Evolutionary conservation across 2,329 filamentous ascomycete genomes (phyloP).

Genomic region (Ascochyta pisi): DNA sequence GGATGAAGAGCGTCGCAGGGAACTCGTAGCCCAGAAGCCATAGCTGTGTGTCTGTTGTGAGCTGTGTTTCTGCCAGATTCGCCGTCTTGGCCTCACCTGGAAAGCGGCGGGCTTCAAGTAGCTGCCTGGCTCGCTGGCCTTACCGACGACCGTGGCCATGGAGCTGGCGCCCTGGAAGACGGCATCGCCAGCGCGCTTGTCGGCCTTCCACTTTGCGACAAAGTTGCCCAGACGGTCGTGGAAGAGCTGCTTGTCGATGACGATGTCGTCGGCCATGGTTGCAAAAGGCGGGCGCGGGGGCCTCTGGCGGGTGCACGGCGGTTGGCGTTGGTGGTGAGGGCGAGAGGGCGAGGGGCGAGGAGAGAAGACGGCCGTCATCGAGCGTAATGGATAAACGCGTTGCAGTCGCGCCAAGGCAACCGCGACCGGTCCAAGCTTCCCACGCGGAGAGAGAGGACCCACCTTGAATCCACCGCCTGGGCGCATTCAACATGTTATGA

Average conservation of each 20-base stretch:
- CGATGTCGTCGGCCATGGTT: conserved; percentile 74
- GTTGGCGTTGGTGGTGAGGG: conserved; percentile 19
- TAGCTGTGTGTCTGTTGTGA: conserved; percentile 66
- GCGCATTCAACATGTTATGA: neutral
- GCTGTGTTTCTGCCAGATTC: conserved; percentile 25
- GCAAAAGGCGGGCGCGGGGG: conserved; percentile 30
- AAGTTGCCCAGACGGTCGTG: conserved; percentile 91
- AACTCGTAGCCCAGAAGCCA: conserved; percentile 99
- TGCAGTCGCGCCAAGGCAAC: conserved; percentile 13
- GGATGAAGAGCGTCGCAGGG: conserved; percentile 90
- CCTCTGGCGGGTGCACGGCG: conserved; percentile 30
- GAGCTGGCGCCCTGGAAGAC: conserved; percentile 87
- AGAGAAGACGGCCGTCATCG: conserved; percentile 18
- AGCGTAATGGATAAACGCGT: conserved; percentile 15
- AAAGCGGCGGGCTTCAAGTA: conserved; percentile 97
- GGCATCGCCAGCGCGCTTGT: conserved; percentile 86
- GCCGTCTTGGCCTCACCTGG: conserved; percentile 68
- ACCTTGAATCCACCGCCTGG: neutral
- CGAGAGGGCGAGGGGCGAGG: conserved; percentile 21
- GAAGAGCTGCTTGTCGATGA: conserved; percentile 92
- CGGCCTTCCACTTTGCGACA: conserved; percentile 91
- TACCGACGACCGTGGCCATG: conserved; percentile 90
- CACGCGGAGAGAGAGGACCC: conserved; percentile 4
- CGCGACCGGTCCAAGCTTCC: conserved; percentile 10
- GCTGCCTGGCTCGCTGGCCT: conserved; percentile 78